These are phyloP conservation scores for Speleostelium caveatum DNA, from an alignment of 78 protist genomes.

Conservation along the genomic window DNA sequence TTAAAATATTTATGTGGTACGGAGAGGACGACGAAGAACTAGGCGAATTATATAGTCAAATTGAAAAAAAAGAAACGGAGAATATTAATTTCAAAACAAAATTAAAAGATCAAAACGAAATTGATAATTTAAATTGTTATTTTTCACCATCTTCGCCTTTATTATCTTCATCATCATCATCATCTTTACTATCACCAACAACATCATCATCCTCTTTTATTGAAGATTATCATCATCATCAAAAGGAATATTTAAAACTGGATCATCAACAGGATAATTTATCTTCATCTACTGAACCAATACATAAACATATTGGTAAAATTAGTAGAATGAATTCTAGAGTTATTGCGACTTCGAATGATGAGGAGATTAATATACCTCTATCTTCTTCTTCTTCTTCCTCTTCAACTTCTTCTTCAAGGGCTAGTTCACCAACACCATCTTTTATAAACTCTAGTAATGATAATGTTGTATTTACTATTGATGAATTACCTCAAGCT, in stretches of 20 bases:
- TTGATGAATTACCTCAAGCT: constrained; percentile 23
- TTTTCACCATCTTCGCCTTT: no score
- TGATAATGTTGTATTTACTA: constrained; percentile 35
- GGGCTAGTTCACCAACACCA: constrained; percentile 63
- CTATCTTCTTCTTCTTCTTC: constrained; percentile 12
- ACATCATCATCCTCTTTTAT: not conserved
- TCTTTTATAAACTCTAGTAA: constrained; percentile 17
- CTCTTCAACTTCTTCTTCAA: constrained; percentile 8
- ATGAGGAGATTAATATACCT: constrained; percentile 46
- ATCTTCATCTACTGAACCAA: constrained; percentile 5
- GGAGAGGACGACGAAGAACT: constrained; percentile 48
- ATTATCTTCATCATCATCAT: no score
- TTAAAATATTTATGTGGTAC: constrained; percentile 56
- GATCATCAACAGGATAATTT: not conserved
- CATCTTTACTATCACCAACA: constrained; percentile 9
- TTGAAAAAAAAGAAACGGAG: constrained; percentile 58
- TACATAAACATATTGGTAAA: constrained; percentile 20
- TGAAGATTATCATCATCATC: not conserved
- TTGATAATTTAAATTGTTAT: no score
- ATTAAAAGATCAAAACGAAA: not conserved
- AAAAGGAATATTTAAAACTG: not conserved
- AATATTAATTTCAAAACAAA: constrained; percentile 31
- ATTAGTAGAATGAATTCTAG: constrained; percentile 18
- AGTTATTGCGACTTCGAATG: constrained; percentile 14
- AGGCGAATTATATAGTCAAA: not conserved